These are phyloP conservation scores for Phialophora verrucosa DNA, from an alignment of 2,329 filamentous ascomycete species.

Conservation along the genomic window DNA sequence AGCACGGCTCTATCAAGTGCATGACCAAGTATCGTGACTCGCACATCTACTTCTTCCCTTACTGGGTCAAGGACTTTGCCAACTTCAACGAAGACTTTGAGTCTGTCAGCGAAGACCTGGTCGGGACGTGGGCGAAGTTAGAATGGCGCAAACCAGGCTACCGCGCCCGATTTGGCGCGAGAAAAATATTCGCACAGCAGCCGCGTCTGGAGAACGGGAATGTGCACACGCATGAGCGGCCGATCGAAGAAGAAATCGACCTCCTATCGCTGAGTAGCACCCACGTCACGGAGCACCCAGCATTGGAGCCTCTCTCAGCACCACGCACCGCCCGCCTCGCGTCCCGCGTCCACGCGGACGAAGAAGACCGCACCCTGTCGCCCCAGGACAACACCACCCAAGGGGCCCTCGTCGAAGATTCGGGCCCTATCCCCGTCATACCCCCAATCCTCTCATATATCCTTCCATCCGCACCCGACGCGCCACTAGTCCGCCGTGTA, in stretches of 20 bases:
- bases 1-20: conserved; percentile 77
- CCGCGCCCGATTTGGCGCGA: conserved; percentile 33
- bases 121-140: conserved; percentile 95
- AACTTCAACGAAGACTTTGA: conserved; percentile 80
- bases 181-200: conserved; percentile 59
- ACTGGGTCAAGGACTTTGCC: conserved; percentile 87
- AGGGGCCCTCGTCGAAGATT: conserved; percentile 25
- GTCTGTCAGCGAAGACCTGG: conserved; percentile 85
- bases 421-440: conserved; percentile 30
- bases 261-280: conserved; percentile 61
- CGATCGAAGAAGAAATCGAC: conserved; percentile 60
- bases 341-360: conserved; percentile 42
- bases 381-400: conserved; percentile 28
- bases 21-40: conserved; percentile 85
- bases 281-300: conserved; percentile 44
- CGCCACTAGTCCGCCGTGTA: conserved; percentile 79
- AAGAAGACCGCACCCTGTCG: conserved; percentile 34
- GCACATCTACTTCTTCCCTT: conserved; percentile 92
- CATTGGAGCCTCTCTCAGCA: conserved; percentile 24
- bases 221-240: conserved; percentile 46
- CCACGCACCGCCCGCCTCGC: conserved; percentile 40
- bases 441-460: conserved; percentile 51
- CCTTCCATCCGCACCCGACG: conserved; percentile 61
- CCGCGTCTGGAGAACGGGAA: conserved; percentile 9
- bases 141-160: conserved; percentile 72